phyloP scores from a whole-genome alignment of 2,329 filamentous ascomycete species.

The Trichoderma polysporum region DNA sequence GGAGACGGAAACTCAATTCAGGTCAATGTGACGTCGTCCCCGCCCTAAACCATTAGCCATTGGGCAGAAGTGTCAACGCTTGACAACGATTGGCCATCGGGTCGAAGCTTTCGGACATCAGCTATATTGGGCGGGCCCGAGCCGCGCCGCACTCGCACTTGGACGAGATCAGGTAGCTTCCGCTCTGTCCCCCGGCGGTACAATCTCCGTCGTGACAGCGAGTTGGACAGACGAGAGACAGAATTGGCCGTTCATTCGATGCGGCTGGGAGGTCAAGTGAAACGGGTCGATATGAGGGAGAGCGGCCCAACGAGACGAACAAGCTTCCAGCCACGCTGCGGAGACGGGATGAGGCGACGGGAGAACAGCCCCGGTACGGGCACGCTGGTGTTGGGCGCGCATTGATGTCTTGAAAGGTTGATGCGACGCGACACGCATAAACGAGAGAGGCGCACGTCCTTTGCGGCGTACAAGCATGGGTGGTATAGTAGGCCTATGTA shows the following conservation, averaged over 20 bases:
- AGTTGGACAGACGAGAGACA: not conserved
- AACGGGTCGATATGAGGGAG: no score
- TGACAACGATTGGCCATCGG: constrained; percentile 8
- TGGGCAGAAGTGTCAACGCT: not conserved
- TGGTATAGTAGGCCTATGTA: no score
- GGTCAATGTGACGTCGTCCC: constrained; percentile 6
- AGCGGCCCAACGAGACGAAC: not conserved
- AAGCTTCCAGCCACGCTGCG: no score
- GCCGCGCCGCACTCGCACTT: constrained; percentile 5
- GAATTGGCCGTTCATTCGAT: no score
- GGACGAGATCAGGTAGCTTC: not conserved
- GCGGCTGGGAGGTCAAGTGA: no score
- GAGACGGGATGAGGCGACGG: no score
- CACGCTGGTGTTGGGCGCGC: not conserved
- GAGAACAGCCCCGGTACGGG: not conserved
- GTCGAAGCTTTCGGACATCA: not conserved
- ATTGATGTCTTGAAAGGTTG: not conserved
- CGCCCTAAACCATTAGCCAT: not conserved
- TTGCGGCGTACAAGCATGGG: not conserved
- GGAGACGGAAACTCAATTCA: not conserved
- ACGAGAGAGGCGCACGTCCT: not conserved
- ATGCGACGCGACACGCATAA: not conserved
- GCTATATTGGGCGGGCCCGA: not conserved
- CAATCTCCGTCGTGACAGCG: not conserved
- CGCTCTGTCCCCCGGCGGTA: not conserved